Conservation (phyloP, 805 yeast genomes). For the Scheffersomyces spartinae region DNA sequence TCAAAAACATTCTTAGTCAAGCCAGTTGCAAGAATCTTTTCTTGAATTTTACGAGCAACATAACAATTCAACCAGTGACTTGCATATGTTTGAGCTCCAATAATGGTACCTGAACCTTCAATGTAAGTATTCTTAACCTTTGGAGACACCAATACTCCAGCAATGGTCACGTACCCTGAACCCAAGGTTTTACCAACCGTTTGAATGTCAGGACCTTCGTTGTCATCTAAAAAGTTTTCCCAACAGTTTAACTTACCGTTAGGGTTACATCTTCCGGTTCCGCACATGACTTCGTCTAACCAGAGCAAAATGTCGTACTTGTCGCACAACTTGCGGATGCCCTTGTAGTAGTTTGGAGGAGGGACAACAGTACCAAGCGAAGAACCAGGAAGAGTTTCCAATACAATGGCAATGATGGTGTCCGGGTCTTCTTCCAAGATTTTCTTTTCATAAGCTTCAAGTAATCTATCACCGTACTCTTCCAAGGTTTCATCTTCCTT, state of each 20-base stretch:
- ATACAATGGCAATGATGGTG: constrained; percentile 14
- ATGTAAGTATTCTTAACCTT: constrained; percentile 11
- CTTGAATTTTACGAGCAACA: constrained; percentile 17
- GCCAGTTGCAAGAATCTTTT: constrained; percentile 18
- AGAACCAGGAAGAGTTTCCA: constrained; percentile 19
- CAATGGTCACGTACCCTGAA: constrained; percentile 19
- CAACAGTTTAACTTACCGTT: constrained; percentile 29
- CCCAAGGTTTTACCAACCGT: constrained; percentile 21
- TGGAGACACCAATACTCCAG: constrained; percentile 18
- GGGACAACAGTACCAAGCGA: constrained; percentile 17
- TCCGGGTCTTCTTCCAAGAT: constrained; percentile 15
- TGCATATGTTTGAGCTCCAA: constrained; percentile 16
- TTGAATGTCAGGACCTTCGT: constrained; percentile 19
- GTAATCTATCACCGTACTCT: constrained; percentile 11
- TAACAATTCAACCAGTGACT: constrained; percentile 16
- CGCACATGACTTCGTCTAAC: constrained; percentile 49
- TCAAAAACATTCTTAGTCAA: constrained; percentile 28
- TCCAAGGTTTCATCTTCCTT: constrained; percentile 12
- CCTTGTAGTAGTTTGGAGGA: constrained; percentile 32
- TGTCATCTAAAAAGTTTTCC: constrained; percentile 17
- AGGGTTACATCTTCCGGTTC: constrained; percentile 34
- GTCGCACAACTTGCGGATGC: constrained; percentile 34
- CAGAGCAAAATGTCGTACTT: constrained; percentile 39
- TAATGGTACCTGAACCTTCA: constrained; percentile 9
- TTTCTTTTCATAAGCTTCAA: constrained; percentile 12